phyloP scores from a whole-genome alignment of 805 yeast genomes.

The Kuraishia hungarica region DNA sequence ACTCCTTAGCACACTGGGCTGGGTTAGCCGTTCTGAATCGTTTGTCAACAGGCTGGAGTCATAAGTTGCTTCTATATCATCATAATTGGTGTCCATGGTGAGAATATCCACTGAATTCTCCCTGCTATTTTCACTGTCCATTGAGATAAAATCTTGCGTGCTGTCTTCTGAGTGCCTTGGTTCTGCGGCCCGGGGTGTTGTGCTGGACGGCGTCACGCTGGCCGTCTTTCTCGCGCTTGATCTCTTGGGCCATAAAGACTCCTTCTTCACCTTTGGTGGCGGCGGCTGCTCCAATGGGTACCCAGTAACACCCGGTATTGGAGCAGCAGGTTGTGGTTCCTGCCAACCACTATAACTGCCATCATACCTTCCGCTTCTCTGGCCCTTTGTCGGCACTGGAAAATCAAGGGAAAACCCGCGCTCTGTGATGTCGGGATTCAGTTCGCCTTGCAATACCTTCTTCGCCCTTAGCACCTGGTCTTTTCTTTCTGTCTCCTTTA shows the following conservation, averaged over 20 bases:
- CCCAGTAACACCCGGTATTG: conserved; percentile 61
- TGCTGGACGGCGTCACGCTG: background rate
- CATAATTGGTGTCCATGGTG: conserved; percentile 5
- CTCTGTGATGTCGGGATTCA: background rate
- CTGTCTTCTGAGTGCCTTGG: background rate
- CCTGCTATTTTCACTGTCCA: background rate
- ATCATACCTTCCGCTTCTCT: background rate
- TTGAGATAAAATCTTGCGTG: background rate
- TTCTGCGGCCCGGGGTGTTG: background rate
- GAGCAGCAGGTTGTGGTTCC: conserved; percentile 53
- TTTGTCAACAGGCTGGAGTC: conserved; percentile 21
- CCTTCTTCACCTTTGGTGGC: conserved; percentile 45
- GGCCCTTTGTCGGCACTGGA: background rate
- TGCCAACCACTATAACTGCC: conserved; percentile 20
- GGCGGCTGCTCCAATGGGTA: conserved; percentile 67
- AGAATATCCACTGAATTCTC: conserved; percentile 7
- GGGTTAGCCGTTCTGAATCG: conserved; percentile 24
- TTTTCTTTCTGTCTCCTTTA: background rate
- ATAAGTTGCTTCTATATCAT: conserved; percentile 11
- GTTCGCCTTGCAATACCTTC: background rate
- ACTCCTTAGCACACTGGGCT: conserved; percentile 20
- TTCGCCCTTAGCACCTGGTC: background rate
- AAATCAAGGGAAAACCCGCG: background rate
- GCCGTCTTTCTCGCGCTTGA: conserved; percentile 8
- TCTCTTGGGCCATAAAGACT: conserved; percentile 41